Evolutionary conservation across 2,329 filamentous ascomycete genomes (phyloP).

Genomic region (Colletotrichum echinochloae): DNA sequence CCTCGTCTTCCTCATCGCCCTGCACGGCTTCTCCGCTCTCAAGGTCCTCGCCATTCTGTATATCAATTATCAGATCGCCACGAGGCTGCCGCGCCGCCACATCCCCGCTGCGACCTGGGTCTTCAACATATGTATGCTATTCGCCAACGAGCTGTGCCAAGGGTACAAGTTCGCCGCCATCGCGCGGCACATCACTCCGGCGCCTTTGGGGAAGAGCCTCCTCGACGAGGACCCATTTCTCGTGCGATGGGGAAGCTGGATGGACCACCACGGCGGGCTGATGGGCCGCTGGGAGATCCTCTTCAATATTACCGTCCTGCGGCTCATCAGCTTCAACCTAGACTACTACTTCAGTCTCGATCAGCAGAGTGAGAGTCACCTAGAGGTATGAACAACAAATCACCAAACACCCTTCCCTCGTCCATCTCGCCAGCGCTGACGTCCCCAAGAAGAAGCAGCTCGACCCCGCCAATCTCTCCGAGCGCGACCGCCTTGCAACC

Average conservation of each 20-base stretch:
- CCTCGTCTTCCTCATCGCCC: conserved; percentile 77
- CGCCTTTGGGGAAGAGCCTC: conserved; percentile 44
- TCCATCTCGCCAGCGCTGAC: conserved; percentile 64
- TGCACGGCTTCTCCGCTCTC: conserved; percentile 87
- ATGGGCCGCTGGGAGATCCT: conserved; percentile 94
- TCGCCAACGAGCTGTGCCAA: conserved; percentile 85
- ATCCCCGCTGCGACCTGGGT: conserved; percentile 85
- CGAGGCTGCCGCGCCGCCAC: conserved; percentile 74
- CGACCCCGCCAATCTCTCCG: conserved; percentile 86
- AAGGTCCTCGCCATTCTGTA: conserved; percentile 87
- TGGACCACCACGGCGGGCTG: conserved; percentile 87
- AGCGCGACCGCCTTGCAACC: conserved; percentile 85
- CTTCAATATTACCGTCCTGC: conserved; percentile 94
- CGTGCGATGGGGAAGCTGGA: conserved; percentile 73
- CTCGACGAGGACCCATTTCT: conserved; percentile 58
- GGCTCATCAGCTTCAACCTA: conserved; percentile 95
- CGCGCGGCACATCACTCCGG: conserved; percentile 61
- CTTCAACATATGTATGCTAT: conserved; percentile 88
- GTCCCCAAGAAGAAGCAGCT: conserved; percentile 94
- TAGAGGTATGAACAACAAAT: conserved; percentile 77
- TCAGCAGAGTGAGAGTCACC: conserved; percentile 69
- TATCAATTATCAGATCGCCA: conserved; percentile 85
- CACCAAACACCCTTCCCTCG: background rate
- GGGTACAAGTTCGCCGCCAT: conserved; percentile 81
- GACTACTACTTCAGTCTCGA: conserved; percentile 95